phyloP scores from a whole-genome alignment of 305 asterid species.

The Rubia peregrina region DNA sequence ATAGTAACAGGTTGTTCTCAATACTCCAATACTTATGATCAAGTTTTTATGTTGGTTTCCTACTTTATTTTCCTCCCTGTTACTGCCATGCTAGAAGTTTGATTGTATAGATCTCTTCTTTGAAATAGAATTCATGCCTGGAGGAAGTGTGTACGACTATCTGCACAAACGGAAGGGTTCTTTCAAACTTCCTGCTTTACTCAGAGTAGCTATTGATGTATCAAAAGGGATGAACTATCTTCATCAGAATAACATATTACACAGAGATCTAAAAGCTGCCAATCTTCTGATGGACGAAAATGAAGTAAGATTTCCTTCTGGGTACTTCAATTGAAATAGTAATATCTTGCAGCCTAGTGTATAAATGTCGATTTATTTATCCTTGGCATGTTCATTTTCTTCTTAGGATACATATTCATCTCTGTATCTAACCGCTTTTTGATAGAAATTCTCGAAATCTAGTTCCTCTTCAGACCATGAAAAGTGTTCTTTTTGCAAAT shows the following conservation, averaged over 20 bases:
- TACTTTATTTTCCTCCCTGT: background rate
- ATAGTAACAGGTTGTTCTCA: slow-evolving; percentile 66
- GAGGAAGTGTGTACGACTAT: slow-evolving; percentile 93
- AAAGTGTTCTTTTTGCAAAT: background rate
- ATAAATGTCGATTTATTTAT: background rate
- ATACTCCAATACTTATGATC: background rate
- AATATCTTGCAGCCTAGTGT: background rate
- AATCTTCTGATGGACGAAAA: slow-evolving; percentile 92
- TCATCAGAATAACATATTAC: slow-evolving; percentile 93
- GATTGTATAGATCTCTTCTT: slow-evolving; percentile 6
- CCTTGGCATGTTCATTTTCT: background rate
- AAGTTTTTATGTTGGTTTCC: background rate
- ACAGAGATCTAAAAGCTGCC: slow-evolving; percentile 94
- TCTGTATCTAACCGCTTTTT: background rate
- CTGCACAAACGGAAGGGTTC: slow-evolving; percentile 90
- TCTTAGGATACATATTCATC: background rate
- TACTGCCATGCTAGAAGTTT: slow-evolving; percentile 3
- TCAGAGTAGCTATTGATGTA: slow-evolving; percentile 89
- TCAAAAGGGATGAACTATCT: slow-evolving; percentile 93
- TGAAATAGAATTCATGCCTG: slow-evolving; percentile 79
- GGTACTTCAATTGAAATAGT: background rate
- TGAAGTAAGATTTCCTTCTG: slow-evolving; percentile 46
- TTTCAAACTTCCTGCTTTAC: slow-evolving; percentile 74
- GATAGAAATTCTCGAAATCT: background rate
- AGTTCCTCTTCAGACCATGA: background rate